Evolutionary conservation across 1,284 basidiomycete species (phyloP), one percentile per base, ranked within the genome.

Genomic region (Exobasidium cylindrosporum): DNA sequence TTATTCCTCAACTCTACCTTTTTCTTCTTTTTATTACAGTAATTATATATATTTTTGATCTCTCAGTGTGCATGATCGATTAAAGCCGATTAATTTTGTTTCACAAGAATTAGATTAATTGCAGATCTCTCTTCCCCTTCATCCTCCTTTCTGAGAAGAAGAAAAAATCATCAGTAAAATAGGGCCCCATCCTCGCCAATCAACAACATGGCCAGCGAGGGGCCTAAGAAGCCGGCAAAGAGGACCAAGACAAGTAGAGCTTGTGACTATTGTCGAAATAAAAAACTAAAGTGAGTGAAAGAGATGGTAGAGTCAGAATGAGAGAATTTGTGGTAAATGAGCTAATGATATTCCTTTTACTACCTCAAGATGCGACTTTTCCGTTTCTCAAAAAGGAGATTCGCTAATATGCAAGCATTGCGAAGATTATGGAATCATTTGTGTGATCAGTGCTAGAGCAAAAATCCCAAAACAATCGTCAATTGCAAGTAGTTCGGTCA

Each of bases 381-480:
- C 17, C 10, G 35, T 40, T 17, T 10, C 10, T 7, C 10, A 40
- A 40, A 40, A 17, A 17, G 47, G 26, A 24, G 47, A 28, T 6
- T 24, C n/a, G 21, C 47, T 24, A 50, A 28, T 50, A 4, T 50
- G 47, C 47, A 50, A 50, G 21, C 47, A 50, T 28, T 50, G 47
- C 21, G 47, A 21, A 7, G 47, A 50, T 28, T 50, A 24, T 13
- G 47, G 47, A 50, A 23, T 50, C 4, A 24, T 14, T 21, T 50
- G 47, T 50, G 26, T 24, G 4, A 21, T 50, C 26, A 24, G n/a
- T 50, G 4, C 47, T 50, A 14, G 21, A 40, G 17, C n/a, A n/a
- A n/a, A n/a, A n/a, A n/a, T n/a, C n/a, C n/a, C n/a, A n/a, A n/a
- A n/a, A n/a, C n/a, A n/a, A n/a, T n/a, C n/a, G n/a, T n/a, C n/a